Evolutionary conservation across 257 asterid genomes (phyloP), one percentile per base, ranked within the genome.

Genomic region (Coffea canephora): DNA sequence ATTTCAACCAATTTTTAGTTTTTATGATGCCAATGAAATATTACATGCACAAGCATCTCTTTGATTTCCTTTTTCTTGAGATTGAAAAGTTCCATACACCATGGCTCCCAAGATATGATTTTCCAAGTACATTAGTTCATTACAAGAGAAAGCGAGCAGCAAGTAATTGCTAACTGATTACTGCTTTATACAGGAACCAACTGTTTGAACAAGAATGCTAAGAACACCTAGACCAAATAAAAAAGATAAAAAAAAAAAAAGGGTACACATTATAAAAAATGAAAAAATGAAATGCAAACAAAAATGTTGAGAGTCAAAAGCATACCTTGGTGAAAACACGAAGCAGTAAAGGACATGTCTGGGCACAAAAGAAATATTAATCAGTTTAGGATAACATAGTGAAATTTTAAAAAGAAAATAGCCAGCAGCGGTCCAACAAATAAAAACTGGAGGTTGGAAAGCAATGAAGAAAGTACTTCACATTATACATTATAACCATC

Each of bases 271-370:
- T 12, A 66, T 31, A 25, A n/a, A 27, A 71, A n/a, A 16, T 54
- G 8, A n/a, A n/a, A 48, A 6, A 49, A 71, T 14, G 67, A 46
- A 76, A 75, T 7, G 57, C 3, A 73, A 57, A 21, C 19, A 46
- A 49, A n/a, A 18, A 8, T n/a, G 41, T 31, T 15, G 34, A 49
- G 39, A 19, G 62, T 52, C 1, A 54, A 19, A 34, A 34, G 54
- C 89, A 77, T 88, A 92, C 96, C 97, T 94, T 91, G 76, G 97
- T 92, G 87, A 92, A 94, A 77, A 94, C 97, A 71, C 98, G 94
- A 74, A 94, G 96, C 86, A 90, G 76, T 82, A 94, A 82, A 0
- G 96, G 98, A 77, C 98, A 92, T 68, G 91, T 91, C 98, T 92
- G 94, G 73, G 21, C 73, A 85, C 43, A 62, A 80, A 76, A 77